These are phyloP conservation scores for Acanthamoeba culbertsoni DNA, from an alignment of 208 protist species.

Conservation along the genomic window DNA sequence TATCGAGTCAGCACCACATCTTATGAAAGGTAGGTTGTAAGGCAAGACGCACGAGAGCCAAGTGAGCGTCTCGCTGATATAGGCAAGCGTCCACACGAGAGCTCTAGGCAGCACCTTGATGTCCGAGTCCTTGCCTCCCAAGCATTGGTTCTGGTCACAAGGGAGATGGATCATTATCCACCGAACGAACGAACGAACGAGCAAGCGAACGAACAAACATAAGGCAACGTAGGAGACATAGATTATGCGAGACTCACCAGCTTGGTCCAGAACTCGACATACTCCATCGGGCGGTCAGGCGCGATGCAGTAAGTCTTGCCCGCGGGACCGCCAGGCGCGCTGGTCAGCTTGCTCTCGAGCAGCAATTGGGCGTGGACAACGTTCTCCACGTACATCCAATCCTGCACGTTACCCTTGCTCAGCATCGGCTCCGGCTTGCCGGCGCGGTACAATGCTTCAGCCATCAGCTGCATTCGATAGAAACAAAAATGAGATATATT, in stretches of 20 bases:
- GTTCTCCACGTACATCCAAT: conserved; percentile 74
- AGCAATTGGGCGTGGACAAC: conserved; percentile 70
- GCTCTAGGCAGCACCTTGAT: background rate
- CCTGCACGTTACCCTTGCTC: background rate
- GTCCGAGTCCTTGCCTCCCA: background rate
- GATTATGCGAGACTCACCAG: background rate
- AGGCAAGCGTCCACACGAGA: background rate
- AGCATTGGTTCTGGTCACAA: background rate
- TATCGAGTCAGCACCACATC: background rate
- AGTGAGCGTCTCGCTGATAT: background rate
- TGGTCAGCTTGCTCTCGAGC: conserved; percentile 40
- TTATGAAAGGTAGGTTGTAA: background rate
- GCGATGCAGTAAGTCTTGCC: conserved; percentile 52
- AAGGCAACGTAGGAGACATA: background rate
- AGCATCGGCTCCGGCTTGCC: background rate
- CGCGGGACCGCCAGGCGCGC: background rate
- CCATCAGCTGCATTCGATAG: background rate
- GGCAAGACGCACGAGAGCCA: conserved; percentile 1
- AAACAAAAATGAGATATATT: too few species aligned
- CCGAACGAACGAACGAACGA: too few species aligned
- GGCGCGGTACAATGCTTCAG: background rate
- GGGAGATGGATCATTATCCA: too few species aligned
- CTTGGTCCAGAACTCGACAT: background rate
- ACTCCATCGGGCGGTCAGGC: background rate
- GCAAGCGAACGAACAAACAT: background rate